Percentiles rank a stretch among this genome's conserved stretches.
phyloP scores from a whole-genome alignment of 257 asterid species.

The Przewalskia tangutica region DNA sequence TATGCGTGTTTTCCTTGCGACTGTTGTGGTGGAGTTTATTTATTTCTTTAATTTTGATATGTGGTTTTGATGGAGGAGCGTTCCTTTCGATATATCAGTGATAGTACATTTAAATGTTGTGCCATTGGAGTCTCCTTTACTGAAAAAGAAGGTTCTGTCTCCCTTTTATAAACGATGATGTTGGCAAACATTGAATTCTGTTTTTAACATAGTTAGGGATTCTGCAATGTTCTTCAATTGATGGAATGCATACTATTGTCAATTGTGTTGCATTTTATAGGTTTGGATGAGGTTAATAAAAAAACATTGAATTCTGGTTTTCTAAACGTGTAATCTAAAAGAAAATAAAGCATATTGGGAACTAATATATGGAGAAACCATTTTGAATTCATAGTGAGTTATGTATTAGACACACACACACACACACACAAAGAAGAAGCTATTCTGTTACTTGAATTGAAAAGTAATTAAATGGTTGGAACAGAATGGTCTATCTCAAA shows the following conservation, averaged over 20 bases:
- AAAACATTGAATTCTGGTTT: neutral
- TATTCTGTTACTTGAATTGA: conserved; percentile 4
- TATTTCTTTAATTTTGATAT: neutral
- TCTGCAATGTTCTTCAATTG: too few relatives aligned
- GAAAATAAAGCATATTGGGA: neutral
- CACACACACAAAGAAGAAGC: neutral
- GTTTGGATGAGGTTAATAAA: too few relatives aligned
- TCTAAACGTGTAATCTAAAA: neutral
- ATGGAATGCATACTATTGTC: too few relatives aligned
- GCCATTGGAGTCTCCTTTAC: neutral
- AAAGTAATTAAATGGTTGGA: conserved; percentile 9
- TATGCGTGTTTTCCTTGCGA: neutral
- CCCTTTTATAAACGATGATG: neutral
- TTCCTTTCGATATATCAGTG: neutral
- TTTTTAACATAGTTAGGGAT: neutral
- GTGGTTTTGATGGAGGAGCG: neutral
- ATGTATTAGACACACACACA: neutral
- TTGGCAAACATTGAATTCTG: neutral
- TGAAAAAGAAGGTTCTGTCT: neutral
- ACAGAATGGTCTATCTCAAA: conserved; percentile 35
- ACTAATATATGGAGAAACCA: neutral
- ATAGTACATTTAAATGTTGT: neutral
- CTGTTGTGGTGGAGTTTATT: neutral
- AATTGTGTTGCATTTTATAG: too few relatives aligned
- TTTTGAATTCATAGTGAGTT: neutral